Evolutionary conservation across 83 land plant genomes (phyloP), one percentile per base, ranked within the genome.

Genomic region (Picea abies): DNA sequence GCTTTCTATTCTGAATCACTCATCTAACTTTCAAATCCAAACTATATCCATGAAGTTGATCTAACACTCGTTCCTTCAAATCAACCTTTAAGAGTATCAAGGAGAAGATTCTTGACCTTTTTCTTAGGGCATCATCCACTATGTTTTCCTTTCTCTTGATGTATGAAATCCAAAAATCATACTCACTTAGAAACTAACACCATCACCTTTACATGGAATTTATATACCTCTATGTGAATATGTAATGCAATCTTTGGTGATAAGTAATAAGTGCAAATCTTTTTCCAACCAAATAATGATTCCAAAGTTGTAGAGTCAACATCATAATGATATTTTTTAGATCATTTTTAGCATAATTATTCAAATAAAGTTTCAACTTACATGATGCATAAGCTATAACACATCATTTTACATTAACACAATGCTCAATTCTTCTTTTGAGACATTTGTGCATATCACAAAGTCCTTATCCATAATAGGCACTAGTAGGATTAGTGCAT

Each of bases 351-450:
- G 63, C 69, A 17, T 47, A 78, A 10, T 52, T 76, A n/a, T 4
- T 0, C 69, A 44, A 52, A 26, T 52, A 23, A 1, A 7, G 0
- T 56, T 44, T 79, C 16, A 78, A 23, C 29, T 52, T 60, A 11
- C 56, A 14, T 4, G 82, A 78, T 39, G n/a, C 84, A 83, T 83
- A 78, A 37, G 84, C 72, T 65, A 63, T 12, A 4, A 83, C 82
- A 1, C 26, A 8, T 68, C 69, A 19, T 83, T 41, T 47, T 83
- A 66, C 84, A 83, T 63, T 44, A 78, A 61, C 25, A 65, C 22
- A 16, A 1, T 6, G 11, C 84, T 82, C n/a, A 83, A 32, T 10
- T 64, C 65, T 20, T 20, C 44, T 32, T 67, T 52, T 39, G 23
- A 82, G 5, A 26, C 83, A 70, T 82, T 82, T 0, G 0, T 70